Percentiles rank a stretch among this genome's conserved stretches.
These are phyloP conservation scores for Schwanniomyces yamadae DNA, from an alignment of 805 yeast genomes.

Conservation along the genomic window DNA sequence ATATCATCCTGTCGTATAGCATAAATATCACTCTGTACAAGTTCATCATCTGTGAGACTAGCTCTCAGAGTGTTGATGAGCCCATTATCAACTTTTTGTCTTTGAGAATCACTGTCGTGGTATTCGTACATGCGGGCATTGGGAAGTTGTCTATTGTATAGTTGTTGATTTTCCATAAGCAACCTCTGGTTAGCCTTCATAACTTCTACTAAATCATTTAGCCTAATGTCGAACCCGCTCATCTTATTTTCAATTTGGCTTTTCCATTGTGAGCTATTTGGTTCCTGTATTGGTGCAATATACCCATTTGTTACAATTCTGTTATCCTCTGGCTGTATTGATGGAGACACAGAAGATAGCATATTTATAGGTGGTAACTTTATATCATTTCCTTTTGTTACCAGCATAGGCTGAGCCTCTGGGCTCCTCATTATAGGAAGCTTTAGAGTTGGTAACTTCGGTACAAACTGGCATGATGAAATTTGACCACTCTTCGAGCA, in stretches of 20 bases:
- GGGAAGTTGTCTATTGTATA: constrained; percentile 1
- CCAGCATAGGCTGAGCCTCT: not conserved
- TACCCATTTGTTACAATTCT: not conserved
- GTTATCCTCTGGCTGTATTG: not conserved
- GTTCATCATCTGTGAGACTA: no score
- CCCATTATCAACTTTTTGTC: no score
- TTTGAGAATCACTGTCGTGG: not conserved
- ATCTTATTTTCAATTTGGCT: constrained; percentile 34
- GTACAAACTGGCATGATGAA: constrained; percentile 51
- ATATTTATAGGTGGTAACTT: constrained; percentile 16
- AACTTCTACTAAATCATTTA: constrained; percentile 37
- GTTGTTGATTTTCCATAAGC: constrained; percentile 20
- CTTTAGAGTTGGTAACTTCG: constrained; percentile 46
- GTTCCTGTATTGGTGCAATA: not conserved
- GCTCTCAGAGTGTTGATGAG: not conserved
- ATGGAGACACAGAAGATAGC: constrained; percentile 4
- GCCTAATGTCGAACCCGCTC: constrained; percentile 35
- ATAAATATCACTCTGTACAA: no score
- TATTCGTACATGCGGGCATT: not conserved
- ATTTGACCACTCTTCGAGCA: constrained; percentile 52
- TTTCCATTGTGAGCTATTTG: constrained; percentile 26
- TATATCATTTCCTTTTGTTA: constrained; percentile 7
- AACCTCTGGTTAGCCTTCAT: constrained; percentile 32
- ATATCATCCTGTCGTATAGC: not conserved
- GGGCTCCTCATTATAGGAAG: constrained; percentile 21